Percentiles rank a stretch among this genome's conserved stretches.
Evolutionary conservation across 2,329 filamentous ascomycete species (phyloP).

Genomic region (Sporothrix protearum): DNA sequence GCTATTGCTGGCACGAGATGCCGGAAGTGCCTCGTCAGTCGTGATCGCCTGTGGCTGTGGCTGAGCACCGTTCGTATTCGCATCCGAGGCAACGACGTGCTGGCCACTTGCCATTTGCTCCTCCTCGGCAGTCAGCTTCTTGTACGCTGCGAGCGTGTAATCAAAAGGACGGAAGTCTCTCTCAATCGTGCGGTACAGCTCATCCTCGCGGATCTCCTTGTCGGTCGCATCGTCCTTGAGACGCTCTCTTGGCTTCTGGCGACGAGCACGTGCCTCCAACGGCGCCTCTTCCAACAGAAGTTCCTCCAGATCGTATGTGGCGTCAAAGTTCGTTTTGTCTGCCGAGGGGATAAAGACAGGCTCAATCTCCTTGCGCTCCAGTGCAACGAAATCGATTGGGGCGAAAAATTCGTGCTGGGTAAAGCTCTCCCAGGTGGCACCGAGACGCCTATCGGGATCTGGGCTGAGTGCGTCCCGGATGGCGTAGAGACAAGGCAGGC

Average conservation of each 20-base stretch:
- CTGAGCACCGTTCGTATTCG: not conserved
- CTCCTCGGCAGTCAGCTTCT: slow-evolving; percentile 47
- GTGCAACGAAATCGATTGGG: slow-evolving; percentile 73
- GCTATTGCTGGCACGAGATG: slow-evolving; percentile 35
- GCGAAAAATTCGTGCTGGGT: slow-evolving; percentile 87
- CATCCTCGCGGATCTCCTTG: slow-evolving; percentile 91
- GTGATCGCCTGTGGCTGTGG: slow-evolving; percentile 48
- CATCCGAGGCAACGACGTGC: slow-evolving; percentile 19
- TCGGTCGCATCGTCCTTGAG: slow-evolving; percentile 92
- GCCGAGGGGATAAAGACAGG: slow-evolving; percentile 91
- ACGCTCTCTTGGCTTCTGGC: slow-evolving; percentile 89
- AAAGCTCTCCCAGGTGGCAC: slow-evolving; percentile 82
- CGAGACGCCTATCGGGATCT: slow-evolving; percentile 76
- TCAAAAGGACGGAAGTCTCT: slow-evolving; percentile 92
- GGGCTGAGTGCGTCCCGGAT: slow-evolving; percentile 79
- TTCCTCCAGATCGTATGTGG: slow-evolving; percentile 95
- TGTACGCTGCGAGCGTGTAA: slow-evolving; percentile 79
- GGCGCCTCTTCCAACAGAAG: slow-evolving; percentile 90
- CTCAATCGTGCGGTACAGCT: slow-evolving; percentile 91
- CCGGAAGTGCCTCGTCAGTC: slow-evolving; percentile 48
- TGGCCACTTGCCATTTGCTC: slow-evolving; percentile 22
- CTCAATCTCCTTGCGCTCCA: slow-evolving; percentile 83
- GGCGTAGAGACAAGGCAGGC: slow-evolving; percentile 81
- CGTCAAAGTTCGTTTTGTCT: slow-evolving; percentile 98
- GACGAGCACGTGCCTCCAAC: slow-evolving; percentile 82